These are phyloP conservation scores for Pleurostoma richardsiae DNA, from an alignment of 2,329 filamentous ascomycete species.

Conservation along the genomic window DNA sequence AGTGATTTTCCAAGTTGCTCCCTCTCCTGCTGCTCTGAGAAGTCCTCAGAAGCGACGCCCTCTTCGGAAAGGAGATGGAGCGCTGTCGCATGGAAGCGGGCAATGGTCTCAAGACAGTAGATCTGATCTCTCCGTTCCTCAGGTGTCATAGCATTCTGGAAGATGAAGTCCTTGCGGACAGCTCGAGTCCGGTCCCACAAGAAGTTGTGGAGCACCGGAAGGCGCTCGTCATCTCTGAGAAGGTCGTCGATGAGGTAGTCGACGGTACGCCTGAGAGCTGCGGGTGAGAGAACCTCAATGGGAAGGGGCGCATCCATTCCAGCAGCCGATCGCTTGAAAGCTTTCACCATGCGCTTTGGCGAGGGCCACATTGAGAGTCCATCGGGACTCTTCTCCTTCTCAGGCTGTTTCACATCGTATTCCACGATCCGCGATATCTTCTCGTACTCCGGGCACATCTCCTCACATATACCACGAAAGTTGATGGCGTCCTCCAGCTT, in stretches of 20 bases:
- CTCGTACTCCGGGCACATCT: slow-evolving; percentile 67
- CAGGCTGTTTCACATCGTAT: slow-evolving; percentile 49
- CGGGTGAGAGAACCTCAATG: slow-evolving; percentile 60
- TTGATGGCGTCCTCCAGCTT: slow-evolving; percentile 58
- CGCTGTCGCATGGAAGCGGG: slow-evolving; percentile 61
- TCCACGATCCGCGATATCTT: slow-evolving; percentile 59
- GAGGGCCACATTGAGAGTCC: slow-evolving; percentile 38
- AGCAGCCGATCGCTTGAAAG: slow-evolving; percentile 61
- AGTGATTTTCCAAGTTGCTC: slow-evolving; percentile 64
- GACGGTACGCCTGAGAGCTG: slow-evolving; percentile 52
- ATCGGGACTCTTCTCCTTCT: slow-evolving; percentile 40
- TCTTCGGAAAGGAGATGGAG: slow-evolving; percentile 57
- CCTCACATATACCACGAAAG: slow-evolving; percentile 64
- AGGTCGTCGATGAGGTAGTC: slow-evolving; percentile 60
- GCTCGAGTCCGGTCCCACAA: slow-evolving; percentile 65
- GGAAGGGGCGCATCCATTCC: slow-evolving; percentile 63
- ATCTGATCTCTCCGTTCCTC: slow-evolving; percentile 55
- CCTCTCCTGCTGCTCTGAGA: slow-evolving; percentile 62
- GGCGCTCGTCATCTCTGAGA: slow-evolving; percentile 47
- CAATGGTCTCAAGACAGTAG: slow-evolving; percentile 61
- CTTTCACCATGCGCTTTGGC: slow-evolving; percentile 58
- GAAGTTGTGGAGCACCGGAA: slow-evolving; percentile 55
- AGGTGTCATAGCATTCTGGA: slow-evolving; percentile 55
- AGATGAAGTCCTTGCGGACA: slow-evolving; percentile 64
- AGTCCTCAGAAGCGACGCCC: slow-evolving; percentile 52